A percentile compares a stretch with the other conserved stretches of the same genome.
Evolutionary conservation across 345 rosid genomes (phyloP).

Genomic region (Salix viminalis): DNA sequence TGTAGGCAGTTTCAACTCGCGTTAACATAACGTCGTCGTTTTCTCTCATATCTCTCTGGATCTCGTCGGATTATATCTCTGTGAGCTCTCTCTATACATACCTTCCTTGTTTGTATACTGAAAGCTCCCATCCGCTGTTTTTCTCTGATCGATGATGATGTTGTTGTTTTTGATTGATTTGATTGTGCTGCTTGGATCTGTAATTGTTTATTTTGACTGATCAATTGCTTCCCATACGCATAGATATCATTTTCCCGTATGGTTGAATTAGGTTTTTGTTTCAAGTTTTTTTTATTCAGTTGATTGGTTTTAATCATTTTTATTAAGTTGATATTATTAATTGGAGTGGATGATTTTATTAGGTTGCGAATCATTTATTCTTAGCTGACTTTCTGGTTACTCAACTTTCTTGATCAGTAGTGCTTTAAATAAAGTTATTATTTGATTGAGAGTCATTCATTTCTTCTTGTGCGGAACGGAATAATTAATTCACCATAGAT

Average conservation of each 20-base stretch:
- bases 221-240: neutral
- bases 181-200: neutral
- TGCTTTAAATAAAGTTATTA: neutral
- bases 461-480: neutral
- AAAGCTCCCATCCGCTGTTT: slow-evolving; percentile 2
- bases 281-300: neutral
- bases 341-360: neutral
- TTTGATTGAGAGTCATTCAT: neutral
- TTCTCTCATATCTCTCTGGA: slow-evolving; percentile 16
- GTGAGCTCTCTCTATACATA: slow-evolving; percentile 1
- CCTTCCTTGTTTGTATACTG: neutral
- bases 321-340: neutral
- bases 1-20: slow-evolving; percentile 19
- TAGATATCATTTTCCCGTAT: neutral
- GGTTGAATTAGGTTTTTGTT: neutral
- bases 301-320: neutral
- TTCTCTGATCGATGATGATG: slow-evolving; percentile 1
- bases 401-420: neutral
- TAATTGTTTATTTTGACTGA: slow-evolving; percentile 7
- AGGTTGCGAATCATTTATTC: neutral
- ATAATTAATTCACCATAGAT: neutral
- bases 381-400: neutral
- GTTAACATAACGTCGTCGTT: slow-evolving; percentile 12
- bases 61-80: slow-evolving; percentile 18
- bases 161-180: neutral